Conservation (phyloP, 2,329 filamentous ascomycete genomes). For the Apiospora arundinis region DNA sequence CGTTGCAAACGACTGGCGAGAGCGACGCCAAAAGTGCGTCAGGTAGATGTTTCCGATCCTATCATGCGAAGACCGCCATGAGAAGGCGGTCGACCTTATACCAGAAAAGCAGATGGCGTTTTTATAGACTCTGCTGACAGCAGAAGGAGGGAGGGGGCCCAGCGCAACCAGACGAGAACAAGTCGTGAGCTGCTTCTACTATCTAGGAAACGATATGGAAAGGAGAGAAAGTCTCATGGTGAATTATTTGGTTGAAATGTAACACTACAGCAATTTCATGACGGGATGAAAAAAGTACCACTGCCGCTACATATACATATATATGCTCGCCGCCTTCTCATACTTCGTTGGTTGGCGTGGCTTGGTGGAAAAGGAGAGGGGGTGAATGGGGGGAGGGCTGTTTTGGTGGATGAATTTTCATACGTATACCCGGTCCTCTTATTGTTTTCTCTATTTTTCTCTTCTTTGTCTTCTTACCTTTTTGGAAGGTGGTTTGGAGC, state of each 20-base stretch:
- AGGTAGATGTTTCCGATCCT: not conserved
- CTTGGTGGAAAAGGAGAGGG: not conserved
- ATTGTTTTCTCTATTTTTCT: not conserved
- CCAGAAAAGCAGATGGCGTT: not conserved
- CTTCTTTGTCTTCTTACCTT: not conserved
- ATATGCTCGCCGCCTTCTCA: not conserved
- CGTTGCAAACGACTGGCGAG: not conserved
- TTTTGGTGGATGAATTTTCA: not conserved
- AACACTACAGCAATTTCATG: slow-evolving; percentile 3
- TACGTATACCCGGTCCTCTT: slow-evolving; percentile 9
- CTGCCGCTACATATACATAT: not conserved
- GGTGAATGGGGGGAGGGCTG: not conserved
- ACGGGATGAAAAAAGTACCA: not conserved
- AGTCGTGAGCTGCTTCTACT: not conserved
- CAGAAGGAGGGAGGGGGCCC: not conserved
- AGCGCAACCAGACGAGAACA: not conserved
- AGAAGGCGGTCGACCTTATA: not conserved
- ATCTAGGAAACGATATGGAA: not conserved
- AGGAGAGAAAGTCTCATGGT: not conserved
- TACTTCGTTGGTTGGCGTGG: not conserved
- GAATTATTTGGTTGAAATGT: not conserved
- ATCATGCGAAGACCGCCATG: not conserved
- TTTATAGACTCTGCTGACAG: not conserved
- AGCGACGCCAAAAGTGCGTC: not conserved
- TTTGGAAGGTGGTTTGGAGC: not conserved